These are phyloP conservation scores for Cynanchum wilfordii DNA, from an alignment of 257 asterid species.

Conservation along the genomic window DNA sequence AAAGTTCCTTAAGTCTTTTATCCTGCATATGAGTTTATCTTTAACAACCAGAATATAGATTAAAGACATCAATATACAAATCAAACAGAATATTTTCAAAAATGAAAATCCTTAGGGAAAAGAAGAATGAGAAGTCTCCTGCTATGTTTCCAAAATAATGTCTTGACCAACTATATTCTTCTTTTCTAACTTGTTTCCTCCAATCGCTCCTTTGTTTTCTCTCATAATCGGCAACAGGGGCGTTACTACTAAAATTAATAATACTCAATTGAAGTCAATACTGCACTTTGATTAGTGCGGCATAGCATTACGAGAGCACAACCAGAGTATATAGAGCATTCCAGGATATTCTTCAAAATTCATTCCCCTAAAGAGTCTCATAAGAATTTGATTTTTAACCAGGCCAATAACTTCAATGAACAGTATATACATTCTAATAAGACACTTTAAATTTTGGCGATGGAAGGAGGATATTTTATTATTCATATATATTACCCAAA, in stretches of 20 bases:
- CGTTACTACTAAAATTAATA: background rate
- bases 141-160: background rate
- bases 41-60: background rate
- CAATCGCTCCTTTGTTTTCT: background rate
- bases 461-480: background rate
- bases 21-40: constrained; percentile 41
- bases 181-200: background rate
- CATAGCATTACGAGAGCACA: background rate
- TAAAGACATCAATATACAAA: background rate
- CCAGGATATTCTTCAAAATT: background rate
- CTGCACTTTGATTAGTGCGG: background rate
- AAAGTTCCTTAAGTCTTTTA: constrained; percentile 79
- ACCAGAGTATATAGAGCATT: background rate
- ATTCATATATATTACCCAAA: background rate
- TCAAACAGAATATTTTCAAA: background rate
- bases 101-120: background rate
- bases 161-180: background rate
- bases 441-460: background rate
- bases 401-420: background rate
- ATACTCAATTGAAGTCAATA: background rate
- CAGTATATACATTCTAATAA: background rate
- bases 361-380: background rate
- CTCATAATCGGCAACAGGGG: background rate
- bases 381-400: background rate
- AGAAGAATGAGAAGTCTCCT: background rate